Evolutionary conservation across 2,329 filamentous ascomycete species (phyloP).

Genomic region (Aplosporella prunicola): DNA sequence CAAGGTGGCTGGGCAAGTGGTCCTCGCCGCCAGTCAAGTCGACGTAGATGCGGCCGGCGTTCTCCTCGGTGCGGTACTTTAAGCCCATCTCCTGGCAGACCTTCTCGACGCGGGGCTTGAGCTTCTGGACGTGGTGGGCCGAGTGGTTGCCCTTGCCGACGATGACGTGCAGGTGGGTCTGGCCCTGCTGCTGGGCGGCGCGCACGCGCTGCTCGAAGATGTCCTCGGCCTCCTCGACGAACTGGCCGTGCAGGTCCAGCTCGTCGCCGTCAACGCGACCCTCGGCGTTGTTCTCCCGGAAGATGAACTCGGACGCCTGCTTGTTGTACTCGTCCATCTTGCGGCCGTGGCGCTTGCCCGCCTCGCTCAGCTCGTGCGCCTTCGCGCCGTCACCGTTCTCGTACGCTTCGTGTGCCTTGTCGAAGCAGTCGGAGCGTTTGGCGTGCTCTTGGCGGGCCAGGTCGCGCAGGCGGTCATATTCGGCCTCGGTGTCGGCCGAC

Average conservation of each 20-base stretch:
- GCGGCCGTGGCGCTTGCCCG: conserved; percentile 74
- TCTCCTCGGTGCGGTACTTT: conserved; percentile 76
- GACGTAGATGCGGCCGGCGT: conserved; percentile 81
- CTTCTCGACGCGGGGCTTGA: conserved; percentile 89
- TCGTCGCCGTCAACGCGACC: conserved; percentile 69
- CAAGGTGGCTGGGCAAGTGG: conserved; percentile 32
- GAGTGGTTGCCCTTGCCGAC: conserved; percentile 94
- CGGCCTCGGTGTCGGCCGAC: conserved; percentile 55
- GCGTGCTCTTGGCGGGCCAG: conserved; percentile 71
- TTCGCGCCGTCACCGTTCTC: conserved; percentile 66
- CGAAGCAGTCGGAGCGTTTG: conserved; percentile 70
- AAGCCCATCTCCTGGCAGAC: conserved; percentile 76
- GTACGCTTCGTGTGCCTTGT: conserved; percentile 64
- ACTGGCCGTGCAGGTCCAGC: conserved; percentile 91
- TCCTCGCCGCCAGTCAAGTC: conserved; percentile 68
- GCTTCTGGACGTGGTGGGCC: conserved; percentile 71
- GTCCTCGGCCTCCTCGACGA: conserved; percentile 86
- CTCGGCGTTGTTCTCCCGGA: conserved; percentile 82
- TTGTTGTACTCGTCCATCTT: conserved; percentile 83
- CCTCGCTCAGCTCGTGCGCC: conserved; percentile 76
- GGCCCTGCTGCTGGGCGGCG: conserved; percentile 61
- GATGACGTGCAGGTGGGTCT: conserved; percentile 84
- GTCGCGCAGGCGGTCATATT: conserved; percentile 85
- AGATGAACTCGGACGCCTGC: conserved; percentile 88
- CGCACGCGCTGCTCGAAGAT: conserved; percentile 80